Evolutionary conservation across 2,329 filamentous ascomycete species (phyloP), one percentile per base, ranked within the genome.

Genomic region (Arachnopeziza araneosa): DNA sequence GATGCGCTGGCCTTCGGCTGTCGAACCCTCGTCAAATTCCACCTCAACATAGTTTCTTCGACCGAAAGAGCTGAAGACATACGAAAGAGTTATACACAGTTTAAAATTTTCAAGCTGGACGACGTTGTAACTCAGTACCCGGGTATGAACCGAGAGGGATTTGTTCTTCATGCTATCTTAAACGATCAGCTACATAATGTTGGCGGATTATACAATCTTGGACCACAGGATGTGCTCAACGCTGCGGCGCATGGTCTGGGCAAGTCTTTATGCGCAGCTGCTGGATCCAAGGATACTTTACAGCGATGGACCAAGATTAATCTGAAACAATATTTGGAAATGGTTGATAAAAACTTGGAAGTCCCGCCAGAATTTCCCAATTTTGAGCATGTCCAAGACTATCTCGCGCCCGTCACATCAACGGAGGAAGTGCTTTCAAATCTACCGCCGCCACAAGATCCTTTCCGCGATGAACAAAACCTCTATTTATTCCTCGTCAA

Each of bases 1-100:
- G 93, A 97, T 72, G 93, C 93, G 1, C 83, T 96, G 69, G 96
- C 96, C 91, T 97, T 96, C 76, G 93, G 93, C 2, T 77, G 74
- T 60, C 72, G 67, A 1, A 71, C 74, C 1, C 67, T 80, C n/a
- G 72, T 81, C n/a, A 55, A 32, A 17, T 64, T 57, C 36, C 55
- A 60, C 23, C 50, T 23, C 10, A 48, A 54, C 30, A 54, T 36
- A 50, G 51, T 50, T 7, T 32, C 30, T 32, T 32, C 30, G 7
- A 32, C 30, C 7, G 23, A 57, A 52, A 23, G 48, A 44, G 22
- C 26, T 5, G n/a, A 36, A 53, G 4, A 55, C 5, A 44, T 14
- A 44, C 30, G 12, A 54, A 52, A 62, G 58, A 59, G 58, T 44
- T 22, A 8, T 14, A 52, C 22, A 26, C 4, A 52, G 24, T 63